These are phyloP conservation scores for Pseudozyma flocculosa DNA, from an alignment of 1,284 basidiomycete genomes.

Conservation along the genomic window DNA sequence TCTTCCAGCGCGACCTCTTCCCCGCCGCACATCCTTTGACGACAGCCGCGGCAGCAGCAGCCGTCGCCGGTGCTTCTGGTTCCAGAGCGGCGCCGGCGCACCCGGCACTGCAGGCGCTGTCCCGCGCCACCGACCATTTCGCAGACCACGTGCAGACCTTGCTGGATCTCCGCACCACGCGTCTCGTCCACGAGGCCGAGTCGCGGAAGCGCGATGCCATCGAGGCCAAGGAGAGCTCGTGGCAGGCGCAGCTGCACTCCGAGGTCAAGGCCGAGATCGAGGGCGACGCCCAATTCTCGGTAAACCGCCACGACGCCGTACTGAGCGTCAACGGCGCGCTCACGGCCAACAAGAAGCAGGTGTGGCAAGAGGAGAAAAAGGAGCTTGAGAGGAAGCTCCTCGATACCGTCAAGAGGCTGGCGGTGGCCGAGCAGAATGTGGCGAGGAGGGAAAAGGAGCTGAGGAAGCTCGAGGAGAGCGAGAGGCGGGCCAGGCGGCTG, in stretches of 20 bases:
- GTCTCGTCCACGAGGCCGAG: slow-evolving; percentile 11
- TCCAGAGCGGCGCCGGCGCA: slow-evolving; percentile 1
- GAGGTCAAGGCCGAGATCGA: slow-evolving; percentile 15
- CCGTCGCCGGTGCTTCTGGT: not conserved
- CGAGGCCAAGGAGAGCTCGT: slow-evolving; percentile 12
- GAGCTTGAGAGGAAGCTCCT: slow-evolving; percentile 28
- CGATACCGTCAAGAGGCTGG: slow-evolving; percentile 18
- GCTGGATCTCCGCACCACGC: slow-evolving; percentile 25
- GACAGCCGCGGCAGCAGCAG: not conserved
- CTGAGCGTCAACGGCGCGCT: not conserved
- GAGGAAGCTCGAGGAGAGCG: slow-evolving; percentile 16
- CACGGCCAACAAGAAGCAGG: not conserved
- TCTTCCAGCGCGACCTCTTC: slow-evolving; percentile 40
- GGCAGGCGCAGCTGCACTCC: slow-evolving; percentile 16
- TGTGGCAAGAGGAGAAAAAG: slow-evolving; percentile 25
- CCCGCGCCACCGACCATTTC: slow-evolving; percentile 13
- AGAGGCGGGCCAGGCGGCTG: slow-evolving; percentile 10
- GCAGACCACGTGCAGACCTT: slow-evolving; percentile 15
- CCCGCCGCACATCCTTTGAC: slow-evolving; percentile 6
- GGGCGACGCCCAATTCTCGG: slow-evolving; percentile 23
- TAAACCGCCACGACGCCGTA: slow-evolving; percentile 5
- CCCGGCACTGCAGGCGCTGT: slow-evolving; percentile 28
- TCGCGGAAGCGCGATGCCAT: slow-evolving; percentile 7
- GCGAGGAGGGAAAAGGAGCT: slow-evolving; percentile 22
- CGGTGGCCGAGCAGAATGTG: slow-evolving; percentile 14